Percentiles rank a stretch among this genome's conserved stretches.
phyloP scores from a whole-genome alignment of 352 stramenopile genomes.

The Pythium dissimile region DNA sequence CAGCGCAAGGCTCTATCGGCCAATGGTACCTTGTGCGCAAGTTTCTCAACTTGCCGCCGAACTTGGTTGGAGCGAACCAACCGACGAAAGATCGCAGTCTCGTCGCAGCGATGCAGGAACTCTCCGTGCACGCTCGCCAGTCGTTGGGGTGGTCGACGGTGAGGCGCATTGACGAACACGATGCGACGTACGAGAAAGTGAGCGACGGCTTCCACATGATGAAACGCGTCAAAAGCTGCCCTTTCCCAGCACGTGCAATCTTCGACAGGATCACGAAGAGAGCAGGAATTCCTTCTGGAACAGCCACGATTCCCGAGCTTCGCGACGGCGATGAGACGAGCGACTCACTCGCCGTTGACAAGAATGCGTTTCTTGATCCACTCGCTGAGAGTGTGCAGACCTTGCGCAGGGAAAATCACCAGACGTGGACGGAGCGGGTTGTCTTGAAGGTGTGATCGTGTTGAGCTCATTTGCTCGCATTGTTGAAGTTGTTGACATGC shows the following conservation, averaged over 20 bases:
- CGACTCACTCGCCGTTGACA: not conserved
- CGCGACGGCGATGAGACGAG: not conserved
- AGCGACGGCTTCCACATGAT: slow-evolving; percentile 62
- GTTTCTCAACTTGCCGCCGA: slow-evolving; percentile 54
- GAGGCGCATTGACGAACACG: slow-evolving; percentile 34
- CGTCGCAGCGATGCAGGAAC: slow-evolving; percentile 41
- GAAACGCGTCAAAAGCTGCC: slow-evolving; percentile 55
- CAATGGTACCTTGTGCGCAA: slow-evolving; percentile 71
- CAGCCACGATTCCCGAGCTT: not conserved
- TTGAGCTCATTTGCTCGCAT: not conserved
- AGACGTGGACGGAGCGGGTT: slow-evolving; percentile 54
- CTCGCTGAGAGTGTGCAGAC: slow-evolving; percentile 50
- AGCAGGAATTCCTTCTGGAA: not conserved
- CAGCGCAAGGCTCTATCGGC: slow-evolving; percentile 39
- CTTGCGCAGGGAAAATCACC: slow-evolving; percentile 39
- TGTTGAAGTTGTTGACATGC: not conserved
- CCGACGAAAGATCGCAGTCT: slow-evolving; percentile 57
- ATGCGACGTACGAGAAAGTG: slow-evolving; percentile 52
- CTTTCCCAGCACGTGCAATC: slow-evolving; percentile 62
- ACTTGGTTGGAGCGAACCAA: slow-evolving; percentile 12
- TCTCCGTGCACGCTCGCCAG: slow-evolving; percentile 43
- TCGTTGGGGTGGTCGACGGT: slow-evolving; percentile 36
- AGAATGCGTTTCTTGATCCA: slow-evolving; percentile 26
- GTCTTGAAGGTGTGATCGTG: slow-evolving; percentile 40
- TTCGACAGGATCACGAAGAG: slow-evolving; percentile 70